phyloP scores from a whole-genome alignment of 2,329 filamentous ascomycete genomes.

The Fusarium chaquense region DNA sequence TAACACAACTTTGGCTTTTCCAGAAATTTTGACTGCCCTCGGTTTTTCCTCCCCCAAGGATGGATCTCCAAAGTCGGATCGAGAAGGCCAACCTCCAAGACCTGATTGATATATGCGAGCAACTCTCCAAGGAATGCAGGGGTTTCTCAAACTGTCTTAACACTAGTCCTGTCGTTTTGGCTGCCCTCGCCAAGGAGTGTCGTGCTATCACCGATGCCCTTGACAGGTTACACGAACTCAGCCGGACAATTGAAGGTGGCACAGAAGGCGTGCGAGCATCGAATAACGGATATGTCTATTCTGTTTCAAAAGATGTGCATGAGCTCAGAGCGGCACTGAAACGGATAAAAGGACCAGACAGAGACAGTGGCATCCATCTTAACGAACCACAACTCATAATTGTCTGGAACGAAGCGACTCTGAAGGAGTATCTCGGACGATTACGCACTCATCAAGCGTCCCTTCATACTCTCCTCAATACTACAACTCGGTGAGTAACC shows the following conservation, averaged over 20 bases:
- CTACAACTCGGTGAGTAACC: constrained; percentile 41
- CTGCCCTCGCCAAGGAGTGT: constrained; percentile 45
- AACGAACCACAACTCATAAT: constrained; percentile 47
- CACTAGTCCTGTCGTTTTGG: constrained; percentile 45
- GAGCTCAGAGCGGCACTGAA: constrained; percentile 44
- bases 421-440: constrained; percentile 41
- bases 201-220: constrained; percentile 47
- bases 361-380: constrained; percentile 47
- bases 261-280: constrained; percentile 39
- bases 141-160: constrained; percentile 46
- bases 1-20: constrained; percentile 22
- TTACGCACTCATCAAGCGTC: constrained; percentile 47
- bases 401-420: constrained; percentile 45
- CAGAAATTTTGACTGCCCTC: constrained; percentile 18
- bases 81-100: constrained; percentile 44
- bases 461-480: constrained; percentile 46
- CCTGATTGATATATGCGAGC: constrained; percentile 45
- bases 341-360: constrained; percentile 45
- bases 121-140: constrained; percentile 45
- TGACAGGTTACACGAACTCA: constrained; percentile 45
- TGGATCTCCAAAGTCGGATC: constrained; percentile 45
- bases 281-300: constrained; percentile 45
- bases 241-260: constrained; percentile 36
- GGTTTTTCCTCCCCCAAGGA: constrained; percentile 26
- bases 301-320: constrained; percentile 46